Evolutionary conservation across 345 rosid genomes (phyloP), one percentile per base, ranked within the genome.

Genomic region (Syzygium grande): DNA sequence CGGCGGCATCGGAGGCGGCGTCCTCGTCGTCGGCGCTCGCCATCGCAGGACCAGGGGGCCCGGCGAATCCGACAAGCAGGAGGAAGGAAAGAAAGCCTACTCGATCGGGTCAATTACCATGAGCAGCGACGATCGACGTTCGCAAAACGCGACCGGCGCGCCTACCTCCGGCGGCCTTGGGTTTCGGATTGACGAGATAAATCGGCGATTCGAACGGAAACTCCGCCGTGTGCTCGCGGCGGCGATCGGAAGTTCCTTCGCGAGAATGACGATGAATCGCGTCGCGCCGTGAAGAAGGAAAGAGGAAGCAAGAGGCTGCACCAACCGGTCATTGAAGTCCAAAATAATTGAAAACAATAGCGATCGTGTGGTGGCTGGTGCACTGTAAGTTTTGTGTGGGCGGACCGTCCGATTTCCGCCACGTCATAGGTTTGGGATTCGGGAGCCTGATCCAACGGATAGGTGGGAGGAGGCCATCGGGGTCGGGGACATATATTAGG

Each of bases 1-100:
- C 95, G 25, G 98, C 95, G 25, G 98, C 93, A 84, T 95, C 97
- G 52, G 91, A 90, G 84, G 94, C 97, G 51, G 91, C 91, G 86
- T 95, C 99, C 53, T 94, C 96, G 25, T 90, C 95, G 88, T 88
- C 93, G 73, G 86, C 92, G 55, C 88, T 93, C 78, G 94, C 88
- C 99, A 97, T 95, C 88, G 51, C 87, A 77, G 27, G 21, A 29
- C 85, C 23, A 34, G 55, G 46, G 85, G 85, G 23, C n/a, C 34
- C 85, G 85, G 41, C 30, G 23, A 49, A 84, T 49, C 3, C 85
- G 29, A 79, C 43, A 49, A 3, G 12, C 0, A 29, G 13, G 25
- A 78, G 23, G 46, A 38, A 77, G 43, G 51, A 51, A 25, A 41
- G 12, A 51, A 17, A 14, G 11, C 49, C 13, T 52, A 61, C 59